Conservation (phyloP, 169 alveolate genomes). For the Eimeria tenella region DNA sequence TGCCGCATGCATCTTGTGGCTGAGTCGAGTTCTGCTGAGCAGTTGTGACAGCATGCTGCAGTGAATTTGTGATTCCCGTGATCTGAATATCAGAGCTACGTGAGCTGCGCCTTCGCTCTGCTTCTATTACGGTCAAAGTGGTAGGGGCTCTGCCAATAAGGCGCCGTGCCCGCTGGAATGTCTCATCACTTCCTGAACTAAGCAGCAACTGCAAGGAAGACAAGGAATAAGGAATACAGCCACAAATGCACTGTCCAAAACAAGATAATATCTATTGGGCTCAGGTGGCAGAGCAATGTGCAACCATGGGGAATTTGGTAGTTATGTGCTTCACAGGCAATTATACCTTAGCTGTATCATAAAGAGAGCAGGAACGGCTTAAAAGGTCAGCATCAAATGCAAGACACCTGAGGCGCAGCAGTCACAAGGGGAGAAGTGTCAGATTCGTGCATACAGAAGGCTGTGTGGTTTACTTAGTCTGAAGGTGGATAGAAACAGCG, state of each 20-base stretch:
- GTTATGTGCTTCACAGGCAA: background rate
- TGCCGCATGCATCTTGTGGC: background rate
- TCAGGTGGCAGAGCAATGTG: background rate
- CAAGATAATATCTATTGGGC: background rate
- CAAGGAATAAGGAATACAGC: background rate
- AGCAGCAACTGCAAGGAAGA: constrained; percentile 1
- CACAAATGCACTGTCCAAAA: background rate
- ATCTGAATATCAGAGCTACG: background rate
- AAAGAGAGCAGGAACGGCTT: constrained; percentile 18
- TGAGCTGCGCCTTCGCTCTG: constrained; percentile 45
- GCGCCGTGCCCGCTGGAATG: constrained; percentile 66
- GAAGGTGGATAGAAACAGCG: too few relatives aligned
- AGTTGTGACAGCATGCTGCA: background rate
- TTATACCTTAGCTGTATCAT: constrained; percentile 36
- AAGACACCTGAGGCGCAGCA: constrained; percentile 48
- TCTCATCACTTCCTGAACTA: constrained; percentile 38
- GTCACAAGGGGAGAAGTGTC: background rate
- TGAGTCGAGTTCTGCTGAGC: background rate
- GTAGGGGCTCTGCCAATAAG: constrained; percentile 38
- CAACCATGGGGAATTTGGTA: background rate
- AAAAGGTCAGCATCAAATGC: constrained; percentile 58
- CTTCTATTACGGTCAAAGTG: constrained; percentile 16
- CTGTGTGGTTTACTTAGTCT: too few relatives aligned
- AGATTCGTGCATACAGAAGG: too few relatives aligned
- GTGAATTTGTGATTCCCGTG: background rate